These are phyloP conservation scores for Hygrophoropsis aurantiaca DNA, from an alignment of 768 basidiomycete species.

Conservation along the genomic window DNA sequence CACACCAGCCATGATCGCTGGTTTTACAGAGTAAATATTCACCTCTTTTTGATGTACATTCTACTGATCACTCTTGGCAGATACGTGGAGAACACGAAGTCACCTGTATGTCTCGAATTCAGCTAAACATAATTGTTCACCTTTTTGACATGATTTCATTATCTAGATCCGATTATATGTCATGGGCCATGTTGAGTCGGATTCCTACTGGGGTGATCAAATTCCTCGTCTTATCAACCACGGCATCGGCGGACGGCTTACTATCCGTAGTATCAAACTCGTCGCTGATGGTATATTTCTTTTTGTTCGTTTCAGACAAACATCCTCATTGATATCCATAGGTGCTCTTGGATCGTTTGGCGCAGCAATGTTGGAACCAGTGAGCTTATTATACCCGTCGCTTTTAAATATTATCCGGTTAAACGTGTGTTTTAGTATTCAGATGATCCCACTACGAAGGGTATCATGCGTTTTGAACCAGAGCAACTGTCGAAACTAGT, in stretches of 20 bases:
- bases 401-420: background rate
- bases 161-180: slow-evolving; percentile 57
- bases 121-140: background rate
- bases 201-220: slow-evolving; percentile 65
- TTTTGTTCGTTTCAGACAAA: too few relatives aligned
- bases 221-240: slow-evolving; percentile 61
- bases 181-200: slow-evolving; percentile 54
- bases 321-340: slow-evolving; percentile 23
- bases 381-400: slow-evolving; percentile 7
- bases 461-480: slow-evolving; percentile 64
- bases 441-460: slow-evolving; percentile 70
- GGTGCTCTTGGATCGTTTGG: slow-evolving; percentile 93
- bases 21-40: slow-evolving; percentile 59
- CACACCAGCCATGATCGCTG: slow-evolving; percentile 49
- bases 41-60: background rate
- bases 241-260: slow-evolving; percentile 52
- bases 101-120: slow-evolving; percentile 58
- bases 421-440: slow-evolving; percentile 45
- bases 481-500: slow-evolving; percentile 55
- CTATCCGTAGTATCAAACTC: slow-evolving; percentile 68
- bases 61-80: slow-evolving; percentile 38
- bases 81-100: slow-evolving; percentile 60
- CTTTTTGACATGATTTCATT: background rate
- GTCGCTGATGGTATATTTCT: slow-evolving; percentile 64
- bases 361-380: slow-evolving; percentile 79